Conservation (phyloP, 345 rosid species). For the Ricinus communis region DNA sequence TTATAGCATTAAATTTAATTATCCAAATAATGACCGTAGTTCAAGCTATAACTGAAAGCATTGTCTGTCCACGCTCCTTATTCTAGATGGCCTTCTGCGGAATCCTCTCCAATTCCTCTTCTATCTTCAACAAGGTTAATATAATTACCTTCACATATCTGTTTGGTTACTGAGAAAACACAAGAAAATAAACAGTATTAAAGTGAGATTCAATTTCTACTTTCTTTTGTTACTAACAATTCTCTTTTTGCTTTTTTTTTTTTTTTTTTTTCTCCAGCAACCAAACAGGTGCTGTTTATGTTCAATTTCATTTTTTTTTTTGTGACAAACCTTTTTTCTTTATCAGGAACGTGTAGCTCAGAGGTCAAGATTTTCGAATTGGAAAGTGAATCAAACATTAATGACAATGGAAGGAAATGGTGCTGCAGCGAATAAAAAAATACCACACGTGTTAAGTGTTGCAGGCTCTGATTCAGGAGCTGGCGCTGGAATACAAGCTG, state of each 20-base stretch:
- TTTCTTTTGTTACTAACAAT: neutral
- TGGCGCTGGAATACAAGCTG: slow-evolving; percentile 97
- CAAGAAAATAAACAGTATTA: neutral
- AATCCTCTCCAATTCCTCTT: slow-evolving; percentile 5
- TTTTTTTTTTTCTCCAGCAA: neutral
- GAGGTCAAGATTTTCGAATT: slow-evolving; percentile 7
- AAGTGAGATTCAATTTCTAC: neutral
- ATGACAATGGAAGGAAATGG: slow-evolving; percentile 28
- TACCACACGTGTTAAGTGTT: slow-evolving; percentile 74
- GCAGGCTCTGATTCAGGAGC: slow-evolving; percentile 97
- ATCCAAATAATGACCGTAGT: no score
- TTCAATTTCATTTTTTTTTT: no score
- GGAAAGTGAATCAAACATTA: slow-evolving; percentile 1
- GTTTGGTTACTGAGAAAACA: slow-evolving; percentile 1
- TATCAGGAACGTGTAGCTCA: neutral
- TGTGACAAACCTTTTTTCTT: no score
- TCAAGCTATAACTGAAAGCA: no score
- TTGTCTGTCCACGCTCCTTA: no score
- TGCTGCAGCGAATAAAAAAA: slow-evolving; percentile 24
- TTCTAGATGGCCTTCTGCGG: slow-evolving; percentile 9
- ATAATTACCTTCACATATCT: neutral
- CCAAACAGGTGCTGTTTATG: neutral
- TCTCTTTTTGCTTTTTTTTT: neutral
- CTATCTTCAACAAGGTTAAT: slow-evolving; percentile 3
- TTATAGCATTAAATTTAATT: no score